phyloP scores from a whole-genome alignment of 768 basidiomycete species.

The Clathrus columnatus region DNA sequence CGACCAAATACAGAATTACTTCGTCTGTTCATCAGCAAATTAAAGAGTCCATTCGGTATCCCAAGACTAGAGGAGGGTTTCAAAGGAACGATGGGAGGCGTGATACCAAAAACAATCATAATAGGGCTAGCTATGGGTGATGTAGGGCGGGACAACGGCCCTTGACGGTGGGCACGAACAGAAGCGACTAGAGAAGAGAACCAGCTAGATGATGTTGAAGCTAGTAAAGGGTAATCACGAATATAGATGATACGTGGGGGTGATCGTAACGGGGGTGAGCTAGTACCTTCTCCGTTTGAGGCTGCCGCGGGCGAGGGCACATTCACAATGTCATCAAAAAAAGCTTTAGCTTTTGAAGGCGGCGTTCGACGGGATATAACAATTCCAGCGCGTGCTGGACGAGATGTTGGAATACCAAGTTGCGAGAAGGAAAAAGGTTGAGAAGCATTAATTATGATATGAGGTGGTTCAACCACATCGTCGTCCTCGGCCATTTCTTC shows the following conservation, averaged over 20 bases:
- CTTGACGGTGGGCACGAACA: conserved; percentile 67
- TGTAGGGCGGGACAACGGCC: conserved; percentile 48
- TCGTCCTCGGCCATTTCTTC: conserved; percentile 44
- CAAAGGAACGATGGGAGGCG: conserved; percentile 61
- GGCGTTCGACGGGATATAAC: conserved; percentile 28
- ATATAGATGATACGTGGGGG: conserved; percentile 72
- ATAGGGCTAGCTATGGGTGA: conserved; percentile 62
- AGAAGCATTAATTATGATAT: conserved; percentile 7
- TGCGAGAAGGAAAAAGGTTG: conserved; percentile 16
- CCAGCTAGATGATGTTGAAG: conserved; percentile 65
- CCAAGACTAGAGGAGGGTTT: conserved; percentile 20
- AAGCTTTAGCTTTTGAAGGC: conserved; percentile 51
- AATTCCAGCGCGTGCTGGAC: conserved; percentile 21
- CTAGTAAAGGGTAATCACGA: conserved; percentile 72
- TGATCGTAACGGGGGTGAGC: conserved; percentile 20
- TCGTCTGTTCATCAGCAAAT: conserved; percentile 37
- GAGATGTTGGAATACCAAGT: conserved; percentile 25
- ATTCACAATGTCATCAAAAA: conserved; percentile 75
- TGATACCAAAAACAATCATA: conserved; percentile 81
- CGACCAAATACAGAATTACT: conserved; percentile 21
- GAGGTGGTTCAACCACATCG: conserved; percentile 23
- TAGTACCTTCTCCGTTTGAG: conserved; percentile 10
- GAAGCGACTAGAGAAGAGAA: conserved; percentile 72
- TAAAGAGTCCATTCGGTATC: conserved; percentile 25
- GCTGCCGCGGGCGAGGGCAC: conserved; percentile 26